These are phyloP conservation scores for Ogataea polymorpha DNA, from an alignment of 805 yeast genomes.

Conservation along the genomic window DNA sequence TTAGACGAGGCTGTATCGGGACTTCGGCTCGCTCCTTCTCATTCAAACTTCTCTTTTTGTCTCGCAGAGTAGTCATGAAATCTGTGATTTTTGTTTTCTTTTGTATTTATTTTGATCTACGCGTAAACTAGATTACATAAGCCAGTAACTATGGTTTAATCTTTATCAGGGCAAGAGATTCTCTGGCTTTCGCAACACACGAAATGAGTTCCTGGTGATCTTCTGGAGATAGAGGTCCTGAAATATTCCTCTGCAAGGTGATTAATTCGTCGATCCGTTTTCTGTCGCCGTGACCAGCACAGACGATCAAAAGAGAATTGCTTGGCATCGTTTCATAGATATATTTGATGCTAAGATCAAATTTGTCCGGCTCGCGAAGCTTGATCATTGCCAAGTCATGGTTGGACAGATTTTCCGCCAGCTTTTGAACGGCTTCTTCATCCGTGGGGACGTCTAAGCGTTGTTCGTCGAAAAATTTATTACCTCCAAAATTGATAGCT, in stretches of 20 bases:
- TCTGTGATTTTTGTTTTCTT: slow-evolving; percentile 2
- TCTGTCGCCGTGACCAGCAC: slow-evolving; percentile 58
- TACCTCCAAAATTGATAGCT: slow-evolving; percentile 8
- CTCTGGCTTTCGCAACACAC: slow-evolving; percentile 44
- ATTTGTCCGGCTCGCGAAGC: slow-evolving; percentile 55
- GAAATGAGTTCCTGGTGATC: slow-evolving; percentile 2
- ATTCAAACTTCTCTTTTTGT: slow-evolving; percentile 15
- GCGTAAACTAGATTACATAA: slow-evolving; percentile 3
- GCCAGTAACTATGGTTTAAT: background rate
- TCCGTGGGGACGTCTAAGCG: slow-evolving; percentile 51
- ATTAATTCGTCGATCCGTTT: slow-evolving; percentile 1
- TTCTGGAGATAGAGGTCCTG: slow-evolving; percentile 4
- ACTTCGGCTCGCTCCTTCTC: slow-evolving; percentile 12
- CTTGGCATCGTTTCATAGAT: slow-evolving; percentile 55
- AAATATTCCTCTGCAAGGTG: background rate
- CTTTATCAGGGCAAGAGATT: slow-evolving; percentile 52
- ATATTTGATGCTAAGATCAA: slow-evolving; percentile 44
- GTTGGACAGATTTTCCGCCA: slow-evolving; percentile 35
- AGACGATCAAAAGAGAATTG: slow-evolving; percentile 56
- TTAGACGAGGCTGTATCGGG: slow-evolving; percentile 10
- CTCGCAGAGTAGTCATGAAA: slow-evolving; percentile 11
- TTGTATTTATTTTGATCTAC: slow-evolving; percentile 6
- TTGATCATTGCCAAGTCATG: slow-evolving; percentile 52
- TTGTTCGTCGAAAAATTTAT: slow-evolving; percentile 8
- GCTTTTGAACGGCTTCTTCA: slow-evolving; percentile 49